Evolutionary conservation across 208 protist species (phyloP).

Genomic region (Tritrichomonas musculus): DNA sequence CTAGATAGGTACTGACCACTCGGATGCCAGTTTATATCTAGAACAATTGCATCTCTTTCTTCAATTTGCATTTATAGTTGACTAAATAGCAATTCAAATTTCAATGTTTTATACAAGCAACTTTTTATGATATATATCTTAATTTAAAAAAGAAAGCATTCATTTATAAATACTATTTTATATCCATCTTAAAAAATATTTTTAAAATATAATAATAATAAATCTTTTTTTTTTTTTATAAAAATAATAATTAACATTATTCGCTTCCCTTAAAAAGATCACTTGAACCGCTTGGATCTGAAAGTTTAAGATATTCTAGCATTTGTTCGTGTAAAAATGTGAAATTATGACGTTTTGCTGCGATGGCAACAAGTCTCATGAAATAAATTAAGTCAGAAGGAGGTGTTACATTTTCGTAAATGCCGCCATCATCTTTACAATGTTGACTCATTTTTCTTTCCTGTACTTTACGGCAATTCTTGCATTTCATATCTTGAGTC

Average conservation of each 20-base stretch:
- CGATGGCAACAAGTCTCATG: not conserved
- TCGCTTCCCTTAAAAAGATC: too few species aligned
- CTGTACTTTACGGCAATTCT: not conserved
- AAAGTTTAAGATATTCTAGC: not conserved
- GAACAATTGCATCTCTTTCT: not conserved
- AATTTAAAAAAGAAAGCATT: too few species aligned
- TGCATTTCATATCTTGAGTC: not conserved
- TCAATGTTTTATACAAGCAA: too few species aligned
- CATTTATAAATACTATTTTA: too few species aligned
- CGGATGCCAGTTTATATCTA: not conserved
- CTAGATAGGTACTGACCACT: not conserved
- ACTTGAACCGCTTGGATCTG: not conserved
- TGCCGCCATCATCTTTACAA: not conserved
- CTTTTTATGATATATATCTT: too few species aligned
- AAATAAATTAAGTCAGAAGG: not conserved
- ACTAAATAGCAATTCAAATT: not conserved
- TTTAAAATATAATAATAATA: too few species aligned
- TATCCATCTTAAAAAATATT: too few species aligned
- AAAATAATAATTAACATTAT: too few species aligned
- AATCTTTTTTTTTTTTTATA: too few species aligned
- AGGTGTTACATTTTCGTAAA: not conserved
- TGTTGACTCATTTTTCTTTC: not conserved
- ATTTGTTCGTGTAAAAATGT: not conserved
- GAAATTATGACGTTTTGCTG: not conserved
- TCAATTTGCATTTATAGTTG: not conserved